Conservation (phyloP, 2,329 filamentous ascomycete genomes). For the Thyridium curvatum region DNA sequence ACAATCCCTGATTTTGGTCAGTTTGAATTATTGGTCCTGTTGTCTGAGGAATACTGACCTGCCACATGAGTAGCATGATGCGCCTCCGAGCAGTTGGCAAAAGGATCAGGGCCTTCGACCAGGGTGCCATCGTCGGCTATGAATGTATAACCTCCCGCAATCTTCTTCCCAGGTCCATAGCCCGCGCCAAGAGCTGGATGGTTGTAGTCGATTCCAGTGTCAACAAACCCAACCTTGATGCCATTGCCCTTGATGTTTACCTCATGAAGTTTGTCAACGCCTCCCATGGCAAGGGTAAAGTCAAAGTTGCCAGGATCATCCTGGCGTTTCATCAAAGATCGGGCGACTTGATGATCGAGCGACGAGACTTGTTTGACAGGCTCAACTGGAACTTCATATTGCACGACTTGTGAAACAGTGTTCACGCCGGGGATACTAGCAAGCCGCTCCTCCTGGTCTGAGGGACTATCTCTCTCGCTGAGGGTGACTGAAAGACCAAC, state of each 20-base stretch:
- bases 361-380: no score
- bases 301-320: no score
- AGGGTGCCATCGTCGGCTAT: neutral
- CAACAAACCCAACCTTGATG: slow-evolving; percentile 33
- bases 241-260: slow-evolving; percentile 21
- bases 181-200: slow-evolving; percentile 46
- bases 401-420: no score
- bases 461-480: no score
- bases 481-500: no score
- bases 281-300: neutral
- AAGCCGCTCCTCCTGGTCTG: no score
- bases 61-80: slow-evolving; percentile 1
- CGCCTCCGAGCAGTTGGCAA: slow-evolving; percentile 2
- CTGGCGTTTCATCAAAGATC: no score
- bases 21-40: neutral
- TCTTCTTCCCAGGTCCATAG: slow-evolving; percentile 34
- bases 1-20: neutral
- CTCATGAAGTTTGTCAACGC: slow-evolving; percentile 5
- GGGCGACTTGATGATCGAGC: no score
- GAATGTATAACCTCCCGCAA: slow-evolving; percentile 3
- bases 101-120: neutral
- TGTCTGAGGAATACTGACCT: neutral
- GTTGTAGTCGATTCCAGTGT: slow-evolving; percentile 37
- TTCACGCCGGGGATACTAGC: no score
- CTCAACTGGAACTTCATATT: no score